Evolutionary conservation across 2,329 filamentous ascomycete species (phyloP).

Genomic region (Apiospora saccharicola): DNA sequence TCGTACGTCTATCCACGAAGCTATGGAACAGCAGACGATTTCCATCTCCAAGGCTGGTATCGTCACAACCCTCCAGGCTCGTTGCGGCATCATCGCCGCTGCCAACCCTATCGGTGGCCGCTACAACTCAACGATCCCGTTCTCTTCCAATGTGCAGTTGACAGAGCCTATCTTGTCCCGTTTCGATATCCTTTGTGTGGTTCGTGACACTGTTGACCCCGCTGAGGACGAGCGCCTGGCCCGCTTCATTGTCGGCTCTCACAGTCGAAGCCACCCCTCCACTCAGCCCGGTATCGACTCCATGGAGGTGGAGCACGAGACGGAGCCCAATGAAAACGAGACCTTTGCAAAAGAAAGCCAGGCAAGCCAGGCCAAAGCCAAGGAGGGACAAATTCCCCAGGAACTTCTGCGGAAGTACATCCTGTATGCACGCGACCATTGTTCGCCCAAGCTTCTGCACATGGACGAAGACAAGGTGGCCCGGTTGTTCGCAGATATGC

Average conservation of each 20-base stretch:
- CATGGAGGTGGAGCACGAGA: conserved; percentile 70
- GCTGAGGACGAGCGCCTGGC: conserved; percentile 91
- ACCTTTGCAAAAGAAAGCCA: conserved; percentile 38
- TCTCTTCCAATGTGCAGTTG: conserved; percentile 94
- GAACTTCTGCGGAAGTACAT: conserved; percentile 96
- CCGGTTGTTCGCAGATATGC: conserved; percentile 93
- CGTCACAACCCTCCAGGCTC: conserved; percentile 93
- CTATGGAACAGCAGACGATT: conserved; percentile 99
- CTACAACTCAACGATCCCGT: conserved; percentile 95
- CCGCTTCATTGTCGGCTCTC: conserved; percentile 92
- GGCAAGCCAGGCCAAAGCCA: conserved; percentile 36
- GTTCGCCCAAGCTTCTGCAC: conserved; percentile 91
- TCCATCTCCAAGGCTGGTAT: conserved; percentile 99
- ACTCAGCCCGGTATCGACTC: conserved; percentile 50
- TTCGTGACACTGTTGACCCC: conserved; percentile 93
- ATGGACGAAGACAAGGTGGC: conserved; percentile 98
- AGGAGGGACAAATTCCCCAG: conserved; percentile 82
- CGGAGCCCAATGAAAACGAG: conserved; percentile 41
- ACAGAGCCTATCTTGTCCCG: conserved; percentile 97
- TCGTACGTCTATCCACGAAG: conserved; percentile 97
- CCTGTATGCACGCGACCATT: conserved; percentile 89
- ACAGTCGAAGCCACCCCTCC: conserved; percentile 81
- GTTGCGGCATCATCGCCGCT: conserved; percentile 94
- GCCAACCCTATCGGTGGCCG: conserved; percentile 96
- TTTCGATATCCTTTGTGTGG: conserved; percentile 97